Base-by-base conservation (phyloP, 225 moss, liverwort and hornwort genomes). In the Marchantia polymorpha region DNA sequence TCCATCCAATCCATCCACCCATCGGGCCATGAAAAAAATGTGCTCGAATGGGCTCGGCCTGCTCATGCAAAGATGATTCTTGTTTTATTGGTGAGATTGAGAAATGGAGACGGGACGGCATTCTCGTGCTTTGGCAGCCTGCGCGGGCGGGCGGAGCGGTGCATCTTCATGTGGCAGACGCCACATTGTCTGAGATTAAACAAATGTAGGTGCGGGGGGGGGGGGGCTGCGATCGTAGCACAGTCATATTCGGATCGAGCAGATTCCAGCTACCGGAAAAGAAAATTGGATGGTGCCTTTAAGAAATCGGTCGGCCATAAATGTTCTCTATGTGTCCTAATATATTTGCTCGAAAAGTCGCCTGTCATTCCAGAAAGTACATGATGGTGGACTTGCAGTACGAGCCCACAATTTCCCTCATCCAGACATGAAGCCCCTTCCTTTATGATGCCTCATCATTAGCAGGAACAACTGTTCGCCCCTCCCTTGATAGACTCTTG, bases 401-500 rank as follows among this genome's bases (percentile, higher is more conserved):
- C 64, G n/a, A 64, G 23, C 64, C 64, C 3, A 64, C 64, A 25
- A 64, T 25, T 25, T 64, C 26, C 64, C 64, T 64, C 64, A 25
- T 23, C 64, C 64, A 64, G n/a, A 64, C 64, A 64, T 25, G 64
- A 64, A 39, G 8, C 64, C 64, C 20, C 64, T 26, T 64, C 12
- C 64, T 64, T 64, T 20, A 64, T 56, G 56, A 19, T 56, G 64
- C 64, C 64, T 64, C 64, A 64, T 64, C n/a, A 64, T 64, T 64
- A 64, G 64, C 23, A 27, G 3, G 25, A 64, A 64, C 64, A 64
- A 64, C 56, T 56, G 64, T 25, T 25, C 25, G 64, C 27, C 64
- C 25, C 27, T 0, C 25, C n/a, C n/a, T n/a, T n/a, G n/a, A n/a
- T n/a, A n/a, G n/a, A n/a, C n/a, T n/a, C 26, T 64, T 23, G 64